Conservation (phyloP, 257 asterid genomes). For the Solanum microdontum region DNA sequence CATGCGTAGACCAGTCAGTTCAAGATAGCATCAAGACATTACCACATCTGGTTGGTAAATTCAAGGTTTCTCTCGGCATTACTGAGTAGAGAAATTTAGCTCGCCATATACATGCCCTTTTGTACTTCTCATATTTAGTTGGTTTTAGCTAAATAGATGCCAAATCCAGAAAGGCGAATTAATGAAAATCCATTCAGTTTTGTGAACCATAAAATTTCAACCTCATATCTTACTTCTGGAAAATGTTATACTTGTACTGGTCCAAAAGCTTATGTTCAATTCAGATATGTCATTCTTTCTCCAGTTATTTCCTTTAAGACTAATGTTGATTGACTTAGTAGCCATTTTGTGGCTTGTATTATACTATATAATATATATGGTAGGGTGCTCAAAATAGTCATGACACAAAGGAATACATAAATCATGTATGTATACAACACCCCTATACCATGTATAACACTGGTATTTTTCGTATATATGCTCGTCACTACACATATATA, state of each 20-base stretch:
- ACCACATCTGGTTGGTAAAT: slow-evolving; percentile 69
- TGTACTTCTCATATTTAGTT: too few relatives aligned
- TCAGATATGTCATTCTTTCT: too few relatives aligned
- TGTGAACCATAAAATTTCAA: not conserved
- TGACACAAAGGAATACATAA: too few relatives aligned
- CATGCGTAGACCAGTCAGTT: slow-evolving; percentile 58
- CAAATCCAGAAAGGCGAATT: not conserved
- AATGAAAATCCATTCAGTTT: not conserved
- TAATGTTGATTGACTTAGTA: too few relatives aligned
- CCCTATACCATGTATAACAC: too few relatives aligned
- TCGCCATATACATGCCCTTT: not conserved
- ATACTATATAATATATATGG: too few relatives aligned
- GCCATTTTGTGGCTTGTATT: not conserved
- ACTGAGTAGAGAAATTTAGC: not conserved
- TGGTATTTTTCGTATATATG: too few relatives aligned
- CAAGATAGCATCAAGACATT: slow-evolving; percentile 44
- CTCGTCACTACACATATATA: too few relatives aligned
- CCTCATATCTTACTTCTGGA: not conserved
- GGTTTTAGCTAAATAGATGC: not conserved
- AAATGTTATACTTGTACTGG: not conserved
- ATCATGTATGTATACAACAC: too few relatives aligned
- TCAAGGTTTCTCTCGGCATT: slow-evolving; percentile 38
- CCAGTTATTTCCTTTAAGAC: too few relatives aligned
- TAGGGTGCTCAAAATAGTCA: too few relatives aligned
- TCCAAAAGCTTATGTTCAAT: not conserved